Evolutionary conservation across 2,329 filamentous ascomycete genomes (phyloP), one percentile per base, ranked within the genome.

Genomic region (Graphium sp.): DNA sequence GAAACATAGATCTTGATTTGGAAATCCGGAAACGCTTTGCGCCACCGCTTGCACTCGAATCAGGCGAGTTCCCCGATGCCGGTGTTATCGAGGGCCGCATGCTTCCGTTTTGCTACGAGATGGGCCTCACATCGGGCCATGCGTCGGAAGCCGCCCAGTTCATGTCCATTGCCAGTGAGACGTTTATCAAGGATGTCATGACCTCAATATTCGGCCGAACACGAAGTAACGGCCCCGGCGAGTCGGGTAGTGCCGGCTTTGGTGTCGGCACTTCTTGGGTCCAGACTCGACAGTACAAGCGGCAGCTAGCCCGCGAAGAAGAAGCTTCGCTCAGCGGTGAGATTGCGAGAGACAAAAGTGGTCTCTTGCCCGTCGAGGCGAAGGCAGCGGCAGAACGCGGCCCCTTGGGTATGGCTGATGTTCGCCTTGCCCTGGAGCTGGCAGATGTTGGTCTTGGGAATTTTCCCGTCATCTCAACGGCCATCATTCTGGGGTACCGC

Each of bases 311-410:
- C 31, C 60, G 62, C 26, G 85, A 94, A 48, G 84, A 93, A 45
- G 66, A 76, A 24, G 66, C 71, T 1, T 73, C 69, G 16, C 64
- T 72, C 22, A 62, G 71, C n/a, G 83, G 84, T 5, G 79, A 85
- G 40, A 48, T 91, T 2, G 58, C 66, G 12, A 66, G 81, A 38
- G 80, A 84, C 33, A 75, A 78, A 34, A 75, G 68, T 26, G 84
- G 84, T 2, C 52, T 92, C 17, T 54, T 94, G 5, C 87, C 85
- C 0, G 57, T 84, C 20, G 84, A 94, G 49, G 70, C 79, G 4
- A 83, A 79, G 45, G 75, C 77, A 30, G 74, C 78, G 11, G 69
- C 69, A 31, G 71, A 77, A 40, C 63, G 83, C 22, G 67, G 73
- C 5, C 71, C 80, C 1, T 52, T 94, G 2, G 74, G 74, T 10